Evolutionary conservation across 169 alveolate species (phyloP).

Genomic region (Babesia bovis): DNA sequence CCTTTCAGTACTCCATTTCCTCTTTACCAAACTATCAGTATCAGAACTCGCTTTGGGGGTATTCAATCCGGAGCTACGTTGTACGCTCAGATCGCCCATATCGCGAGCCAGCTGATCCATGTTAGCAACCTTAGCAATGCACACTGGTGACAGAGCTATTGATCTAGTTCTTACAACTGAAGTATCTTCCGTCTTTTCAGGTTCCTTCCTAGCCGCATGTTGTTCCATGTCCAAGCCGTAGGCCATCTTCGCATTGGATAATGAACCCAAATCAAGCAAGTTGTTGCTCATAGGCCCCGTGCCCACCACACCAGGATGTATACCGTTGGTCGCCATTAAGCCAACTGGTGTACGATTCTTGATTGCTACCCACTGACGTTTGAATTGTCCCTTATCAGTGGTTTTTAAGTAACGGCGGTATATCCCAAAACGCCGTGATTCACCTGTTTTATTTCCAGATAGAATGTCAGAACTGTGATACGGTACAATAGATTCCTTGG

Average conservation of each 20-base stretch:
- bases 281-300: background rate
- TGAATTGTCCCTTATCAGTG: background rate
- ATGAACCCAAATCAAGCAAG: background rate
- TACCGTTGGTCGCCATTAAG: slow-evolving; percentile 1
- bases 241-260: background rate
- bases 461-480: background rate
- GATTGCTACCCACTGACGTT: slow-evolving; percentile 15
- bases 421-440: background rate
- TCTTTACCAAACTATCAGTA: background rate
- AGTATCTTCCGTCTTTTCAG: background rate
- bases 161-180: background rate
- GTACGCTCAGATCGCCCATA: background rate
- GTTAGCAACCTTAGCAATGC: background rate
- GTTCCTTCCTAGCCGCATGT: background rate
- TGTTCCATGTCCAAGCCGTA: background rate
- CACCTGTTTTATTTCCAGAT: background rate
- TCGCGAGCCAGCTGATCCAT: background rate
- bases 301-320: background rate
- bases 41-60: background rate
- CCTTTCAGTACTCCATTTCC: slow-evolving; percentile 11
- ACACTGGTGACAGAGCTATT: background rate
- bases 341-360: background rate
- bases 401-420: background rate
- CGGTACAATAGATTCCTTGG: background rate
- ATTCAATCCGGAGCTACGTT: background rate